Percentiles rank a stretch among this genome's conserved stretches.
These are phyloP conservation scores for Amphibolis antarctica DNA, from an alignment of 106 monocot species.

Conservation along the genomic window DNA sequence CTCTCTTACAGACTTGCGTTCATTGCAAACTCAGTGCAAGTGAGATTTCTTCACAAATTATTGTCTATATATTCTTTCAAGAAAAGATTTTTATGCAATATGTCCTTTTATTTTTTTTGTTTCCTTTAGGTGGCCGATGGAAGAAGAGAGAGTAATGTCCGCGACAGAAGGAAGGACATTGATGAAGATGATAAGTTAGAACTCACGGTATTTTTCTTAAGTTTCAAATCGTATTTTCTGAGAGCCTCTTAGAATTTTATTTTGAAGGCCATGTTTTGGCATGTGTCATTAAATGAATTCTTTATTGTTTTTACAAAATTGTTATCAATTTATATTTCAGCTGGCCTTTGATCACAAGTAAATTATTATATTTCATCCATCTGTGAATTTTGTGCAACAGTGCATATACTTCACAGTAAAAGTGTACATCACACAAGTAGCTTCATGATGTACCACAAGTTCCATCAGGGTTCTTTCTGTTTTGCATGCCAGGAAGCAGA, in stretches of 20 bases:
- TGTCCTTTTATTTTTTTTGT: slow-evolving; percentile 3
- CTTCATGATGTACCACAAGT: too few species aligned
- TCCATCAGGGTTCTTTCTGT: background rate
- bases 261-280: too few species aligned
- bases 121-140: slow-evolving; percentile 58
- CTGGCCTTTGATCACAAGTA: too few species aligned
- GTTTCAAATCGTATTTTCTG: background rate
- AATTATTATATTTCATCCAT: too few species aligned
- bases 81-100: background rate
- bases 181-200: slow-evolving; percentile 69
- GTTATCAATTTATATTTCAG: too few species aligned
- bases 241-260: background rate
- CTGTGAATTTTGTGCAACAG: too few species aligned
- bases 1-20: slow-evolving; percentile 92
- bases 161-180: slow-evolving; percentile 59
- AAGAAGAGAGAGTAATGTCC: slow-evolving; percentile 50
- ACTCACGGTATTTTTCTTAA: slow-evolving; percentile 57
- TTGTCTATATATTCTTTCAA: background rate
- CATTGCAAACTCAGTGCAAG: slow-evolving; percentile 96
- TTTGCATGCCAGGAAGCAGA: slow-evolving; percentile 71
- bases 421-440: too few species aligned
- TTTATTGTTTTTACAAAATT: background rate
- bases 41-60: slow-evolving; percentile 2
- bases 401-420: too few species aligned
- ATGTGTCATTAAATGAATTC: too few species aligned